These are phyloP conservation scores for Venturia aucupariae DNA, from an alignment of 2,329 filamentous ascomycete genomes.

Conservation along the genomic window DNA sequence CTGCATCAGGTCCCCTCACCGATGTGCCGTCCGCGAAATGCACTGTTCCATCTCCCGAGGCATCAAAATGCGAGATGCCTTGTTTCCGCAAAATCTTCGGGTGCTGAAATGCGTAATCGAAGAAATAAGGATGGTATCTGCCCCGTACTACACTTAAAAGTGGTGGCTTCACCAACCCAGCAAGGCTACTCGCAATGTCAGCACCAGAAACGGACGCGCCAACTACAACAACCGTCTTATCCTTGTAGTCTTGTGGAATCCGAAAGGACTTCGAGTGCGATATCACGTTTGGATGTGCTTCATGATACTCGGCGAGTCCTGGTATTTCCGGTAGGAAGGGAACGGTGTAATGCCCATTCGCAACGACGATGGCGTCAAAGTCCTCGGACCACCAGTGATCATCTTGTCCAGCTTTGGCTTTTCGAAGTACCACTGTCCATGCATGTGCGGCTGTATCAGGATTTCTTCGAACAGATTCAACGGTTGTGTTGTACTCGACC, in stretches of 20 bases:
- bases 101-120: conserved; percentile 51
- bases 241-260: conserved; percentile 35
- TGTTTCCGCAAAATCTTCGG: conserved; percentile 41
- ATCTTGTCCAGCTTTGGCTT: conserved; percentile 42
- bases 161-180: conserved; percentile 41
- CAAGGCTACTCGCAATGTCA: conserved; percentile 57
- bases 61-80: conserved; percentile 41
- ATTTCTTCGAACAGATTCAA: conserved; percentile 7
- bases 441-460: not conserved
- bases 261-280: conserved; percentile 48
- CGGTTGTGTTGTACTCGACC: conserved; percentile 7
- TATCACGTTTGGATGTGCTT: conserved; percentile 39
- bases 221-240: conserved; percentile 67
- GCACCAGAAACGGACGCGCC: conserved; percentile 77
- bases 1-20: conserved; percentile 19
- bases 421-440: conserved; percentile 8
- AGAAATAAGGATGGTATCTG: conserved; percentile 46
- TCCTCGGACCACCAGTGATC: conserved; percentile 47
- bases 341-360: conserved; percentile 27
- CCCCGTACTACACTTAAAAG: conserved; percentile 47
- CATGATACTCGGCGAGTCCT: conserved; percentile 42
- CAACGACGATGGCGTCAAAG: conserved; percentile 33
- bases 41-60: conserved; percentile 45
- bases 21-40: conserved; percentile 56
- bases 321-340: conserved; percentile 38